A percentile compares a stretch with the other conserved stretches of the same genome.
phyloP scores from a whole-genome alignment of 2,329 filamentous ascomycete genomes.

The Fusarium neocosmosporiellum region DNA sequence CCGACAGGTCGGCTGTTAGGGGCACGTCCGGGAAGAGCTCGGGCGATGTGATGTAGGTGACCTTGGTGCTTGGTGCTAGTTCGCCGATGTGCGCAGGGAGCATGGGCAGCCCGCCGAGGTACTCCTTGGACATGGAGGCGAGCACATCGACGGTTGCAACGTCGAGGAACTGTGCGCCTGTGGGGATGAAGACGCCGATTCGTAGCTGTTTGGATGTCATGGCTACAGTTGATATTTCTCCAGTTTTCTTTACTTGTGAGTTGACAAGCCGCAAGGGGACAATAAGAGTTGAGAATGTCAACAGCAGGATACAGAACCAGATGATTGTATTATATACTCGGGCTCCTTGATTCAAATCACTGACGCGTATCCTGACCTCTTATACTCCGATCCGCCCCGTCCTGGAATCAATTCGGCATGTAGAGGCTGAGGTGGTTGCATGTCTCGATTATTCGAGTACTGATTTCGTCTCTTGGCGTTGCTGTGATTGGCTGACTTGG shows the following conservation, averaged over 20 bases:
- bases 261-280: neutral
- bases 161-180: slow-evolving; percentile 61
- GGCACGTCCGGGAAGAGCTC: slow-evolving; percentile 50
- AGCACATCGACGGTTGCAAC: slow-evolving; percentile 63
- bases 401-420: slow-evolving; percentile 10
- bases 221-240: neutral
- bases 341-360: neutral
- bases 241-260: neutral
- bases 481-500: slow-evolving; percentile 35
- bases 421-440: neutral
- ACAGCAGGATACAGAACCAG: neutral
- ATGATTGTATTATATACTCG: slow-evolving; percentile 3
- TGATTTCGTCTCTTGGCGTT: slow-evolving; percentile 19
- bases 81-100: slow-evolving; percentile 51
- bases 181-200: slow-evolving; percentile 64
- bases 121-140: slow-evolving; percentile 57
- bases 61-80: slow-evolving; percentile 56
- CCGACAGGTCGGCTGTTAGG: slow-evolving; percentile 54
- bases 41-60: slow-evolving; percentile 60
- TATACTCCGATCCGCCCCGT: neutral
- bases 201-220: slow-evolving; percentile 47
- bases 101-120: slow-evolving; percentile 49
- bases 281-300: neutral
- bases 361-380: neutral
- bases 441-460: slow-evolving; percentile 6